phyloP scores from a whole-genome alignment of 371 early-diverging fungal genomes.

The Syncephalastrum monosporum region DNA sequence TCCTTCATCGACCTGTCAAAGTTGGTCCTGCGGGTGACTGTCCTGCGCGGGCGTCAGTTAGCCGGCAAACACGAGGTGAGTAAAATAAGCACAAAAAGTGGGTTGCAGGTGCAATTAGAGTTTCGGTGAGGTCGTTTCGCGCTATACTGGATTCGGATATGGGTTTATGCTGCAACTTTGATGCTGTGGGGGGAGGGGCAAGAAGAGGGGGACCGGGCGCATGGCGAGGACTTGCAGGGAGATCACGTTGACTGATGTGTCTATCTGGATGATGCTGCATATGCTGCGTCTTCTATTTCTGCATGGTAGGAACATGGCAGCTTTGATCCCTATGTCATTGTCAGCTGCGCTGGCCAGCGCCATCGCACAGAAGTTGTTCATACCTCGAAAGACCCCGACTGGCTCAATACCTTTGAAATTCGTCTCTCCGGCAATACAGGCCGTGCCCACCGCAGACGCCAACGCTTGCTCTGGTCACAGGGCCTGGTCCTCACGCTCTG shows the following conservation, averaged over 20 bases:
- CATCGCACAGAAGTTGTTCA: slow-evolving; percentile 43
- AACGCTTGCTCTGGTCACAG: slow-evolving; percentile 22
- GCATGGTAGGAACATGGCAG: slow-evolving; percentile 5
- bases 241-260: too few species aligned
- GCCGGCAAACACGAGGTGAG: slow-evolving; percentile 26
- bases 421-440: slow-evolving; percentile 25
- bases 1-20: slow-evolving; percentile 2
- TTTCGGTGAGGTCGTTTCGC: too few species aligned
- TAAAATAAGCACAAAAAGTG: background rate
- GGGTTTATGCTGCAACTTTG: too few species aligned
- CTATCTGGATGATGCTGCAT: too few species aligned
- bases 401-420: slow-evolving; percentile 43
- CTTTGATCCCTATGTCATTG: slow-evolving; percentile 31
- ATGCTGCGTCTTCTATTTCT: slow-evolving; percentile 4
- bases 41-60: slow-evolving; percentile 31
- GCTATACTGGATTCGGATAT: too few species aligned
- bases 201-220: too few species aligned
- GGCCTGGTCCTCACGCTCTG: slow-evolving; percentile 37
- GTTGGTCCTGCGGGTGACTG: slow-evolving; percentile 28
- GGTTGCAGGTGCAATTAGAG: too few species aligned
- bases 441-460: slow-evolving; percentile 18
- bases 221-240: too few species aligned
- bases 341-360: slow-evolving; percentile 39
- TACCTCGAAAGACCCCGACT: slow-evolving; percentile 37
- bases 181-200: too few species aligned